Evolutionary conservation across 306 rosid genomes (phyloP).

Genomic region (Rosa multiflora): DNA sequence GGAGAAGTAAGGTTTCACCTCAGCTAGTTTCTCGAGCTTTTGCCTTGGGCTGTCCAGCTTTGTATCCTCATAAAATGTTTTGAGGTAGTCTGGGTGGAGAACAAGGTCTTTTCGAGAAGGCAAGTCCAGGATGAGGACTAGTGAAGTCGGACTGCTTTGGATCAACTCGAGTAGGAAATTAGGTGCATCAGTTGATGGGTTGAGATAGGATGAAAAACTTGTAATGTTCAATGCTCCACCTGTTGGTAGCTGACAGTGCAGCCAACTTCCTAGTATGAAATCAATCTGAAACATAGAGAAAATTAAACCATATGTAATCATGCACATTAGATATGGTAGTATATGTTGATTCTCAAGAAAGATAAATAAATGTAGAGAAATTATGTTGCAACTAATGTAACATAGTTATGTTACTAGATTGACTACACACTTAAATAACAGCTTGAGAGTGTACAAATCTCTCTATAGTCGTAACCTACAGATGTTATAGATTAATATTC

Average conservation of each 20-base stretch:
- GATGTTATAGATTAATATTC: too few relatives aligned
- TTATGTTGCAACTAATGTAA: too few relatives aligned
- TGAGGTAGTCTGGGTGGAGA: conserved; percentile 63
- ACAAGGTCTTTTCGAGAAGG: conserved; percentile 70
- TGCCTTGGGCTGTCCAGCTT: conserved; percentile 52
- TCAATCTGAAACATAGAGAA: conserved; percentile 49
- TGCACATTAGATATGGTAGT: neutral
- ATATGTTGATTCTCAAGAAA: too few relatives aligned
- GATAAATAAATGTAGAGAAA: too few relatives aligned
- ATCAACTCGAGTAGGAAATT: conserved; percentile 68
- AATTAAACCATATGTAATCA: neutral
- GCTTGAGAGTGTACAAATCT: too few relatives aligned
- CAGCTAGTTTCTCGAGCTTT: conserved; percentile 53
- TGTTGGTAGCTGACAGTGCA: conserved; percentile 64
- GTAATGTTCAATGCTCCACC: conserved; percentile 82
- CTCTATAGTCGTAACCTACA: too few relatives aligned
- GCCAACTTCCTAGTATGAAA: conserved; percentile 82
- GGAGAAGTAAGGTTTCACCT: conserved; percentile 56
- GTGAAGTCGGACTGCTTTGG: conserved; percentile 62
- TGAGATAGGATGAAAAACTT: conserved; percentile 68
- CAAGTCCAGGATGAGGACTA: conserved; percentile 67
- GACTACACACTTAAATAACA: too few relatives aligned
- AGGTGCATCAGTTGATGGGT: conserved; percentile 65
- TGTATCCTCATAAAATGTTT: conserved; percentile 73
- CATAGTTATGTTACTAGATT: too few relatives aligned